Evolutionary conservation across 768 basidiomycete species (phyloP), one percentile per base, ranked within the genome.

Genomic region (Leucocoprinus leucothites): DNA sequence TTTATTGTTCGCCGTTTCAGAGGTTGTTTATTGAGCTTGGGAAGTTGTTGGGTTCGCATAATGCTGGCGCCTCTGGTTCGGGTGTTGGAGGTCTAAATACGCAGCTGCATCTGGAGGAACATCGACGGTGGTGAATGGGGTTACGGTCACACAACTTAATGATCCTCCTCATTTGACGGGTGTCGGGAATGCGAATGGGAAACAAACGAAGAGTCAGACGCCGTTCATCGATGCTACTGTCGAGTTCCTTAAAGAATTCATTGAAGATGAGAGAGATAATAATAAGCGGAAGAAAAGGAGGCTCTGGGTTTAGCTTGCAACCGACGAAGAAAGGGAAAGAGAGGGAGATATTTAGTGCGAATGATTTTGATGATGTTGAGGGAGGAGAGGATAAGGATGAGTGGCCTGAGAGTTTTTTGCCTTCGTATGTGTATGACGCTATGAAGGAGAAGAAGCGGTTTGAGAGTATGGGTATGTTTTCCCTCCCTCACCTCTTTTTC

Each of bases 391-490:
- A 79, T 13, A 79, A 79, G n/a, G 78, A 81, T 50, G 80, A 81
- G 16, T 69, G 73, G 60, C 65, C 74, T 16, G 85, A 87, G 55
- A 86, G 89, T 18, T 96, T 98, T 67, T 79, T 94, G 28, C 92
- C 95, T 19, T 81, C 84, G 11, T 84, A 85, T 61, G 82, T 98
- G 24, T 98, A 97, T 69, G 91, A 94, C 60, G 94, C 92, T 16
- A 83, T 98, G 81, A 91, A 91, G 71, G 86, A 87, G 71, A 94
- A 94, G 77, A 92, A 92, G 71, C 79, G 90, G 59, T 98, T 98
- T 64, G 94, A 95, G 64, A 83, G 80, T 44, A 98, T 98, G 94
- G 71, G 91, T 92, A 60, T 62, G 86, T 80, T 2, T 1, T 19
- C 40, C 26, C 4, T 57, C 58, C 9, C 54, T 35, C 24, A 44